Percentiles rank a stretch among this genome's conserved stretches.
Conservation (phyloP, 768 basidiomycete species). For the Pulveroboletus sp. region DNA sequence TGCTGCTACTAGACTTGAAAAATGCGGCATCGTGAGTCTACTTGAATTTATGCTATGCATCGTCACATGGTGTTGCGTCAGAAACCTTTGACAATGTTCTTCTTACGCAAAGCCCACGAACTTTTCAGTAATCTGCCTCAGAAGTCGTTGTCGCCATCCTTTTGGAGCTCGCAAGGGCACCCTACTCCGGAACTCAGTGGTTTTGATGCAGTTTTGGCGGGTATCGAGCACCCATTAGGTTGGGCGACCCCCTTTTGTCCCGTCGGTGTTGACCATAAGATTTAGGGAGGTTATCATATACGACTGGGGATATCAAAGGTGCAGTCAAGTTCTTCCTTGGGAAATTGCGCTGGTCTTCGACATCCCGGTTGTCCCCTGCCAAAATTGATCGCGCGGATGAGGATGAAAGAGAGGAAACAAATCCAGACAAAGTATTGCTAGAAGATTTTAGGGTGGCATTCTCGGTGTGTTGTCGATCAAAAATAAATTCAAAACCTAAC, state of each 20-base stretch:
- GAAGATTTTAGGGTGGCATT: conserved; percentile 91
- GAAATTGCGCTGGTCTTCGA: conserved; percentile 53
- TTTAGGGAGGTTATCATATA: conserved; percentile 82
- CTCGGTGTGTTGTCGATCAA: conserved; percentile 47
- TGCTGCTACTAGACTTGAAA: conserved; percentile 77
- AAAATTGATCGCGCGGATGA: conserved; percentile 15
- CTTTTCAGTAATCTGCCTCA: conserved; percentile 50
- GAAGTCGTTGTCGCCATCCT: conserved; percentile 73
- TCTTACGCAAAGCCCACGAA: conserved; percentile 68
- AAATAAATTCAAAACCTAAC: not conserved
- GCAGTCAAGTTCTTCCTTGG: conserved; percentile 79
- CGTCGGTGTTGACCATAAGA: conserved; percentile 6
- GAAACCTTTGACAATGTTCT: conserved; percentile 86
- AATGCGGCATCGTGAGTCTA: conserved; percentile 76
- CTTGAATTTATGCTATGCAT: conserved; percentile 1
- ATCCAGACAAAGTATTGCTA: conserved; percentile 66
- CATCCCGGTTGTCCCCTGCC: conserved; percentile 13
- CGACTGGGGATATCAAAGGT: conserved; percentile 76
- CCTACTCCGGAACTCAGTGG: conserved; percentile 38
- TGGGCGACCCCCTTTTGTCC: conserved; percentile 10
- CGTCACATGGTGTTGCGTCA: conserved; percentile 26
- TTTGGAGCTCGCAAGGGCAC: conserved; percentile 71
- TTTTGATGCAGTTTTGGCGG: conserved; percentile 64
- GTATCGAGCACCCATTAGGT: conserved; percentile 82
- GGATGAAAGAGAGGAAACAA: conserved; percentile 31